Conservation (phyloP, 306 rosid genomes). For the Cicer judaicum region DNA sequence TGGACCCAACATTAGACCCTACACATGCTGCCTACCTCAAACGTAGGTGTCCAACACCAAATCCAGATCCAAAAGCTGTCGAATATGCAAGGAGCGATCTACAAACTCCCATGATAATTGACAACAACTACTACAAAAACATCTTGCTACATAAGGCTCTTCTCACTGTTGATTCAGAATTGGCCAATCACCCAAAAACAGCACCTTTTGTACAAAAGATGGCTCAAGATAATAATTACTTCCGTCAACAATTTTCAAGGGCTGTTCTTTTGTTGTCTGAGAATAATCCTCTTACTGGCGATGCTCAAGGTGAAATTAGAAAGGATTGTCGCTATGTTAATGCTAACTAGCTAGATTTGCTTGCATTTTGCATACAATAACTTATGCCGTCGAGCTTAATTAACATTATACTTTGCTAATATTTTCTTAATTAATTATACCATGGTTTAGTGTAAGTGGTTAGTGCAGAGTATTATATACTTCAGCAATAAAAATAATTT, state of each 20-base stretch:
- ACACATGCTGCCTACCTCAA: constrained; percentile 65
- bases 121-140: constrained; percentile 80
- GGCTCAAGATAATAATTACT: constrained; percentile 73
- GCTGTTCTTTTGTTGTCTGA: constrained; percentile 66
- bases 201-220: constrained; percentile 69
- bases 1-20: constrained; percentile 66
- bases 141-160: constrained; percentile 68
- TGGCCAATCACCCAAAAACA: constrained; percentile 67
- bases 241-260: constrained; percentile 70
- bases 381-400: not conserved
- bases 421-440: too few relatives aligned
- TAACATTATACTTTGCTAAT: not conserved
- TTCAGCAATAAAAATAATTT: too few relatives aligned
- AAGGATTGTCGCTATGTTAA: constrained; percentile 78
- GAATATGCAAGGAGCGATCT: constrained; percentile 67
- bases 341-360: not conserved
- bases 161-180: constrained; percentile 65
- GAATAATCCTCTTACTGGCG: constrained; percentile 63
- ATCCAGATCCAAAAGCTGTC: constrained; percentile 65
- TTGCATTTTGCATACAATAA: not conserved
- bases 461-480: too few relatives aligned
- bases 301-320: constrained; percentile 71
- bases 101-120: constrained; percentile 71
- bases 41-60: constrained; percentile 70
- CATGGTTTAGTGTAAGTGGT: too few relatives aligned